Evolutionary conservation across 495 filamentous ascomycete genomes (phyloP).

Genomic region (Cercophora newfieldiana): DNA sequence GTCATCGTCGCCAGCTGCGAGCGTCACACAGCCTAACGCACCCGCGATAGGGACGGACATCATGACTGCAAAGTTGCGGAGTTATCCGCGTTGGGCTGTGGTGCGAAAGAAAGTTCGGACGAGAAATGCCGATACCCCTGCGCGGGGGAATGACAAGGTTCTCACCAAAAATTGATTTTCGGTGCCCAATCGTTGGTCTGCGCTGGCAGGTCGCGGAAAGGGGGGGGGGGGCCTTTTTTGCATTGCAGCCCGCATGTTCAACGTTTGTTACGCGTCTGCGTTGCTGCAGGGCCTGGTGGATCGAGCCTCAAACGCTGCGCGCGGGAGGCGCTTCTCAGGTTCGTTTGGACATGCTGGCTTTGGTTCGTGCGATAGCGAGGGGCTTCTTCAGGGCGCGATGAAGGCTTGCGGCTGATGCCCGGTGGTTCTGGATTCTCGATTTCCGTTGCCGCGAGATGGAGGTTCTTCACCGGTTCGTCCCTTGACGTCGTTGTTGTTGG

Average conservation of each 20-base stretch:
- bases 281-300: background rate
- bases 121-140: background rate
- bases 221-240: background rate
- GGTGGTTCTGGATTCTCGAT: background rate
- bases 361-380: background rate
- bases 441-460: background rate
- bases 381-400: background rate
- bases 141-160: background rate
- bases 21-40: background rate
- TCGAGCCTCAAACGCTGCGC: constrained; percentile 1
- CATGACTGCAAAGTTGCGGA: background rate
- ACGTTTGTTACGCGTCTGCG: background rate
- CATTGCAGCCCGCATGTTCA: background rate
- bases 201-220: background rate
- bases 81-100: background rate
- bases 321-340: background rate
- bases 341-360: background rate
- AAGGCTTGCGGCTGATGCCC: background rate
- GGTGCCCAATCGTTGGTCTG: background rate
- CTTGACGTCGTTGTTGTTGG: background rate
- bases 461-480: background rate
- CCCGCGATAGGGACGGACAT: background rate
- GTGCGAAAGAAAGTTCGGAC: background rate
- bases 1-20: background rate
- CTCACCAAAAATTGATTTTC: background rate